Conservation (phyloP, 108 stramenopile species). For the Aurantiochytrium sp. region DNA sequence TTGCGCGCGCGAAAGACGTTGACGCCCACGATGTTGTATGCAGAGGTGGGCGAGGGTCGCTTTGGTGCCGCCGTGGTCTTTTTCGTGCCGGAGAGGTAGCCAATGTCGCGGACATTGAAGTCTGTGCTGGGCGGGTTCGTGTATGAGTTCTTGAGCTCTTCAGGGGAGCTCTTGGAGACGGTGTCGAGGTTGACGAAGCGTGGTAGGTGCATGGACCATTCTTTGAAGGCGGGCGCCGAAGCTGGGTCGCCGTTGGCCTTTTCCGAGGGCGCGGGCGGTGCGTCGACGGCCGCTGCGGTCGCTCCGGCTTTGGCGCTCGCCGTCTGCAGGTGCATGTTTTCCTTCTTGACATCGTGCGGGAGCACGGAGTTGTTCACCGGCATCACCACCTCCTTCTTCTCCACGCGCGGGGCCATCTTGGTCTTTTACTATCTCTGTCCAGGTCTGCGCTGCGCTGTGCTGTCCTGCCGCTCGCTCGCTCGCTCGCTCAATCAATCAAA, state of each 20-base stretch:
- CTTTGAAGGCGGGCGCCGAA: background rate
- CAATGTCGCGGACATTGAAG: background rate
- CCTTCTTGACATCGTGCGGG: background rate
- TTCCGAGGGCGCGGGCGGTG: background rate
- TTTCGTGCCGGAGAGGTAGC: background rate
- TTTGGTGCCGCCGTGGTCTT: background rate
- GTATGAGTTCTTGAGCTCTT: slow-evolving; percentile 3
- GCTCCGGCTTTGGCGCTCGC: background rate
- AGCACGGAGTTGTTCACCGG: background rate
- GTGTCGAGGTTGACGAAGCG: background rate
- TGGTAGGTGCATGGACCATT: background rate
- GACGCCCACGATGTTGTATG: slow-evolving; percentile 9
- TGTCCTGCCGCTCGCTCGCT: too few species aligned
- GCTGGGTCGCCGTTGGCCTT: background rate
- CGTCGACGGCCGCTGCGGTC: background rate
- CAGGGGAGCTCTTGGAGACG: background rate
- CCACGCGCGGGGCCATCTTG: background rate
- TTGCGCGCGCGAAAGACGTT: background rate
- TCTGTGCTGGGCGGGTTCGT: background rate
- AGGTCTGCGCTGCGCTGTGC: background rate
- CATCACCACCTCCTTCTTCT: background rate
- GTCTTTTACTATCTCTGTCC: background rate
- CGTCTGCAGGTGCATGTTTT: background rate
- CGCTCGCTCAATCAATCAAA: too few species aligned
- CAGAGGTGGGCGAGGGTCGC: background rate